These are phyloP conservation scores for Ustulina deusta DNA, from an alignment of 2,329 filamentous ascomycete species.

Conservation along the genomic window DNA sequence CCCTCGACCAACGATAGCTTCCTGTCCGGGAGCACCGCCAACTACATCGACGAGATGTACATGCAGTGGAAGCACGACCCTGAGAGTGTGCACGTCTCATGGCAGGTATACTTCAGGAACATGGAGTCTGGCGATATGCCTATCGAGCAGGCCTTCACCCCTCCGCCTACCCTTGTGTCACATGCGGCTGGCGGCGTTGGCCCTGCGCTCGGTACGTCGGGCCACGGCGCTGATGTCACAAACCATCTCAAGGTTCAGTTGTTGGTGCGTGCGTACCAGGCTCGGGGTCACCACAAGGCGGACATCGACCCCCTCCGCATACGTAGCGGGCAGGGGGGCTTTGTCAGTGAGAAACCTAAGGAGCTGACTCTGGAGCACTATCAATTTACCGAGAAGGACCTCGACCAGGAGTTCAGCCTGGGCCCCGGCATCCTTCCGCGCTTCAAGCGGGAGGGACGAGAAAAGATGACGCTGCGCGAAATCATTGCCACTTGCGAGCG, in stretches of 20 bases:
- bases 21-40: slow-evolving; percentile 94
- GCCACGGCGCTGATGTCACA: slow-evolving; percentile 83
- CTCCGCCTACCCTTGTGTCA: slow-evolving; percentile 91
- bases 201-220: slow-evolving; percentile 73
- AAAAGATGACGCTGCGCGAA: slow-evolving; percentile 97
- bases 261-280: slow-evolving; percentile 96
- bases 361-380: slow-evolving; percentile 95
- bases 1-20: slow-evolving; percentile 94
- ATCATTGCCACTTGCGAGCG: slow-evolving; percentile 94
- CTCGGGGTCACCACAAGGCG: slow-evolving; percentile 97
- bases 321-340: slow-evolving; percentile 83
- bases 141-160: slow-evolving; percentile 95
- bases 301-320: slow-evolving; percentile 97
- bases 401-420: slow-evolving; percentile 90
- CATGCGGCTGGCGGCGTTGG: slow-evolving; percentile 82
- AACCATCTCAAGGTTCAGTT: slow-evolving; percentile 99
- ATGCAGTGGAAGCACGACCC: slow-evolving; percentile 96
- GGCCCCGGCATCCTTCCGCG: slow-evolving; percentile 95
- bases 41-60: slow-evolving; percentile 99
- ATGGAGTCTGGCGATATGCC: slow-evolving; percentile 99
- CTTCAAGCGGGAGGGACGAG: slow-evolving; percentile 87
- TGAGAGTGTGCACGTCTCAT: slow-evolving; percentile 93
- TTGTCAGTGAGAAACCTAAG: slow-evolving; percentile 88
- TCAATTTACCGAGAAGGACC: slow-evolving; percentile 92
- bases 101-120: slow-evolving; percentile 99